Percentiles rank a stretch among this genome's conserved stretches.
phyloP scores from a whole-genome alignment of 73 alveolate genomes.

The Paramecium caudatum region DNA sequence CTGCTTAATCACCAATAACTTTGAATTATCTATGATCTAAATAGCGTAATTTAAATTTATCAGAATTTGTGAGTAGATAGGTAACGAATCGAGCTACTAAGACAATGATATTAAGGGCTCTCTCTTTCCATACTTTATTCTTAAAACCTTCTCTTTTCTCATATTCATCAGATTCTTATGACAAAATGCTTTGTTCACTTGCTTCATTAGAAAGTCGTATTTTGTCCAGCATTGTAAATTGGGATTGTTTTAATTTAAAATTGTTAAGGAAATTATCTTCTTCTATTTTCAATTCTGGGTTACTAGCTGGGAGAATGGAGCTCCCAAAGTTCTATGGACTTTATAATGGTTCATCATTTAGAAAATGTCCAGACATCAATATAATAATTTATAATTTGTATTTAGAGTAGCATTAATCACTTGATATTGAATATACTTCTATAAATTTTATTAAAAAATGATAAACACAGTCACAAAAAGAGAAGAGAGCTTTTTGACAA shows the following conservation, averaged over 20 bases:
- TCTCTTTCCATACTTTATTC: constrained; percentile 54
- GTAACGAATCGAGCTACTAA: constrained; percentile 53
- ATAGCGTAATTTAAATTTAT: constrained; percentile 51
- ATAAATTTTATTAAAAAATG: constrained; percentile 32
- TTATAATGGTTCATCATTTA: neutral
- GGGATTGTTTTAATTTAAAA: constrained; percentile 24
- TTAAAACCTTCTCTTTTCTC: constrained; percentile 17
- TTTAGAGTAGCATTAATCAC: too few relatives aligned
- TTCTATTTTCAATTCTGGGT: neutral
- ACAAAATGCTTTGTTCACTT: constrained; percentile 12
- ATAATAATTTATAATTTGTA: neutral
- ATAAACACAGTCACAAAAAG: neutral
- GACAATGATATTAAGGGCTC: constrained; percentile 50
- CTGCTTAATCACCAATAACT: constrained; percentile 46
- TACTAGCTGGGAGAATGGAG: neutral
- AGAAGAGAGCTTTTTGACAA: constrained; percentile 40
- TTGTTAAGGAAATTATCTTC: neutral
- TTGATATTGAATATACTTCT: neutral
- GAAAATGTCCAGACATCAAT: constrained; percentile 15
- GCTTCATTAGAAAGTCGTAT: constrained; percentile 36
- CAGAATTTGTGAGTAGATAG: constrained; percentile 44
- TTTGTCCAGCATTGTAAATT: constrained; percentile 50
- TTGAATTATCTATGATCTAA: constrained; percentile 35
- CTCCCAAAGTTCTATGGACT: neutral
- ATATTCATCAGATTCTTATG: constrained; percentile 46